Evolutionary conservation across 1,284 basidiomycete genomes (phyloP), one percentile per base, ranked within the genome.

Genomic region (Anthracocystis walkeri): DNA sequence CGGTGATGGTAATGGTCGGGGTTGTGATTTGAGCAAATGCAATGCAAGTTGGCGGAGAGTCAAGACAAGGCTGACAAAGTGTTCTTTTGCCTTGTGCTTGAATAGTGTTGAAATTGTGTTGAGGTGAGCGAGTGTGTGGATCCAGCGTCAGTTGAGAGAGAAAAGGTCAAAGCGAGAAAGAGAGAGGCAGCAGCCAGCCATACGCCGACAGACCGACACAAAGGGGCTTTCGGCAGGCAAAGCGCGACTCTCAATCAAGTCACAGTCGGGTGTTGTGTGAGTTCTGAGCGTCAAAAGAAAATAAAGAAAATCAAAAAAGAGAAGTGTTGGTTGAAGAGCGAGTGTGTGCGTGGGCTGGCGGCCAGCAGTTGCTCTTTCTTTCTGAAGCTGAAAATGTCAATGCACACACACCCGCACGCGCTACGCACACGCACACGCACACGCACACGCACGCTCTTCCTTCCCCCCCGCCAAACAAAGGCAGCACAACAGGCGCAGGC

Each of bases 161-260:
- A 38, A 14, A 38, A 38, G 33, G 33, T 35, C 33, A 35, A 35
- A 25, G 25, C 16, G 45, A 25, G 45, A 48, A 27, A 48, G 45
- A 29, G 44, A 25, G 14, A 48, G 25, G 46, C 46, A 12, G 46
- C 46, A 12, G 35, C 35, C 14, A 38, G 35, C 35, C 35, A 16
- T 38, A 38, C 35, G 35, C 35, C 35, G 35, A 18, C 20, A 18
- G 27, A 44, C 25, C 23, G 44, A 49, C 29, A 50, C 60, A 62
- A 62, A 62, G 53, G 46, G 53, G 60, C 53, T 41, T n/a, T 41
- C 20, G 41, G 57, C 57, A 58, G 48, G 57, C 48, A 20, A 14
- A 10, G 21, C 33, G 33, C 33, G 33, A 38, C 12, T 38, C 35
- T 38, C 35, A 38, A 10, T 5, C 3, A 25, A 12, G 21, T 31